A percentile compares a stretch with the other conserved stretches of the same genome.
Conservation (phyloP, 352 stramenopile species). For the Phytophthora cactorum region DNA sequence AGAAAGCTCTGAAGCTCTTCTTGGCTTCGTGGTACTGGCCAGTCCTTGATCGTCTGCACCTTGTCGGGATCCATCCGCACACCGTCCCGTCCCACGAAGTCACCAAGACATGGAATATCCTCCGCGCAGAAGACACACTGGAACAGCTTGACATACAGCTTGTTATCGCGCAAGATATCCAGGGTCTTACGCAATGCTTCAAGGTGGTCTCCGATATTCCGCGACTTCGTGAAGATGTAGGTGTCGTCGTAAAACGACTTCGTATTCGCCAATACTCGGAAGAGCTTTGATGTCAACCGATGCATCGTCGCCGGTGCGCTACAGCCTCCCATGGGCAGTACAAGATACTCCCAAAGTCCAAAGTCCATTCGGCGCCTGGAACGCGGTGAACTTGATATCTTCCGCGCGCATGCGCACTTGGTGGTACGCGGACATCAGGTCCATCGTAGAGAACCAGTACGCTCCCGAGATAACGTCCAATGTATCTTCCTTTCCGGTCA, state of each 20-base stretch:
- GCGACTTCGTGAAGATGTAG: constrained; percentile 3
- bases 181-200: constrained; percentile 5
- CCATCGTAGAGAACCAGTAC: background rate
- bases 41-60: constrained; percentile 16
- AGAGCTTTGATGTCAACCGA: constrained; percentile 10
- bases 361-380: constrained; percentile 10
- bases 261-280: constrained; percentile 1
- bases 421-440: background rate
- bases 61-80: constrained; percentile 14
- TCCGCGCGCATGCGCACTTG: background rate
- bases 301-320: constrained; percentile 8
- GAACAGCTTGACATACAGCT: constrained; percentile 17
- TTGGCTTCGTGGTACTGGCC: constrained; percentile 2
- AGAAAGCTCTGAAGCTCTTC: constrained; percentile 12
- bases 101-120: constrained; percentile 3
- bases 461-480: background rate
- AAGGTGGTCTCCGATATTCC: constrained; percentile 6
- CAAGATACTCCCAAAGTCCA: constrained; percentile 3
- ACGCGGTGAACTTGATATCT: background rate
- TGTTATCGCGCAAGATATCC: constrained; percentile 5
- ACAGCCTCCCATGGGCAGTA: constrained; percentile 6
- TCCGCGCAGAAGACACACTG: constrained; percentile 11
- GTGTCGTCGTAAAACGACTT: constrained; percentile 18
- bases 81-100: constrained; percentile 4
- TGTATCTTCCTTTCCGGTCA: background rate